These are phyloP conservation scores for Lecanosticta acicola DNA, from an alignment of 2,329 filamentous ascomycete species.

Conservation along the genomic window DNA sequence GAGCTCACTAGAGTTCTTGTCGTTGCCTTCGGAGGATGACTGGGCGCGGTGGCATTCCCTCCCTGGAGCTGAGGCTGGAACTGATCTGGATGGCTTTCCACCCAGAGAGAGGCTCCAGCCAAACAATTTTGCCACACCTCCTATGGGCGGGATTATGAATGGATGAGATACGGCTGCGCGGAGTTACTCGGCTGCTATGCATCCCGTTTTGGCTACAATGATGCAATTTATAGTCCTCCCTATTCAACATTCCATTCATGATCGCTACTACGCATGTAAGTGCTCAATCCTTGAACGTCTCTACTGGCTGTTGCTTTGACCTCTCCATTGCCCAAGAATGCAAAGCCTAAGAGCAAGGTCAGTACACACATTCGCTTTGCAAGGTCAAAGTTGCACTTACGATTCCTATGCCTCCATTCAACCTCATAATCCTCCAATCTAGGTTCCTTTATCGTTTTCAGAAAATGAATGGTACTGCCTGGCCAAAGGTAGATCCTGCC, in stretches of 20 bases:
- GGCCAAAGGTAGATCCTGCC: conserved; percentile 22
- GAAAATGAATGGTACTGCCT: conserved; percentile 41
- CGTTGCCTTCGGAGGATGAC: conserved; percentile 16
- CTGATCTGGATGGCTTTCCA: conserved; percentile 15
- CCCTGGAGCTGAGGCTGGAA: conserved; percentile 1
- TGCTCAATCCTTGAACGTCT: conserved; percentile 13
- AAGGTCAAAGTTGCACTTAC: neutral
- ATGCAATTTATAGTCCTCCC: too few species aligned
- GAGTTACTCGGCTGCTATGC: too few species aligned
- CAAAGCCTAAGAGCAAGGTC: conserved; percentile 23
- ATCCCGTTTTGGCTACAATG: too few species aligned
- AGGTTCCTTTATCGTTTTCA: conserved; percentile 44
- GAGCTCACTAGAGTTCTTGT: conserved; percentile 13
- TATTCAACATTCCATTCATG: conserved; percentile 17
- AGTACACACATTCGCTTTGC: neutral
- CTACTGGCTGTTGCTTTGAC: conserved; percentile 13
- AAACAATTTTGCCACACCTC: conserved; percentile 7
- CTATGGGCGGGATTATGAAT: conserved; percentile 14
- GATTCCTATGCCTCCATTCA: conserved; percentile 14
- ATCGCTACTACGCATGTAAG: conserved; percentile 14
- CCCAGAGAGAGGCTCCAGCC: conserved; percentile 6
- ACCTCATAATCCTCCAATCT: conserved; percentile 46
- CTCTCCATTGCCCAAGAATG: conserved; percentile 36
- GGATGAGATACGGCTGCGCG: too few species aligned
- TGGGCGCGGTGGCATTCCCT: conserved; percentile 19